phyloP scores from a whole-genome alignment of 202 grass and related monocot genomes.

The Bolboschoenoplectus hybrid region DNA sequence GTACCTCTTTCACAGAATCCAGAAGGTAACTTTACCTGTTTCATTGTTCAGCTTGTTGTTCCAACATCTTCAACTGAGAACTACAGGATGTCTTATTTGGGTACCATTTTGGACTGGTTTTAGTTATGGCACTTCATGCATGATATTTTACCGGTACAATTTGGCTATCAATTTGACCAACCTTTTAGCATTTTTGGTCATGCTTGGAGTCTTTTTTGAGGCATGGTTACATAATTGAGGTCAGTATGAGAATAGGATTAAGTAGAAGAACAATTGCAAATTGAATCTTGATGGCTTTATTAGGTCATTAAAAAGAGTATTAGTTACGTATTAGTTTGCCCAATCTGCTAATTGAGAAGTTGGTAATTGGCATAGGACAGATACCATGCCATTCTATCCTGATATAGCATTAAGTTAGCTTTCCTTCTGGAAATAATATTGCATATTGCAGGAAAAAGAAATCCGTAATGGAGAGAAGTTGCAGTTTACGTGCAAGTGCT shows the following conservation, averaged over 20 bases:
- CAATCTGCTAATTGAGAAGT: background rate
- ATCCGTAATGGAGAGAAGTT: constrained; percentile 80
- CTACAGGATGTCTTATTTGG: constrained; percentile 14
- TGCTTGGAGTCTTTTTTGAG: background rate
- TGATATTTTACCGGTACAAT: constrained; percentile 33
- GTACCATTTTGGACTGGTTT: background rate
- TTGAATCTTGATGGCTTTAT: background rate
- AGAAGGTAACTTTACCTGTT: constrained; percentile 57
- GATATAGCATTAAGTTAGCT: background rate
- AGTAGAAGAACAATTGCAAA: background rate
- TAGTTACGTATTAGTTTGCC: background rate
- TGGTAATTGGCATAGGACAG: background rate
- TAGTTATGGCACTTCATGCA: background rate
- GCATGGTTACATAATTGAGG: background rate
- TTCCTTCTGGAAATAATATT: constrained; percentile 33
- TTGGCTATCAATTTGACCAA: constrained; percentile 12
- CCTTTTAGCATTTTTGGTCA: background rate
- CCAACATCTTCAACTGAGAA: background rate
- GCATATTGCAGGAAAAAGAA: constrained; percentile 80
- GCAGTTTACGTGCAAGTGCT: constrained; percentile 93
- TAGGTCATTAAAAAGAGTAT: background rate
- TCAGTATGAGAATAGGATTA: background rate
- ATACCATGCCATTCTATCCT: background rate
- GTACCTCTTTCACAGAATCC: constrained; percentile 88
- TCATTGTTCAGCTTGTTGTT: background rate